phyloP scores from a whole-genome alignment of 164 flowering plant species.

The Vitis rotundifolia region DNA sequence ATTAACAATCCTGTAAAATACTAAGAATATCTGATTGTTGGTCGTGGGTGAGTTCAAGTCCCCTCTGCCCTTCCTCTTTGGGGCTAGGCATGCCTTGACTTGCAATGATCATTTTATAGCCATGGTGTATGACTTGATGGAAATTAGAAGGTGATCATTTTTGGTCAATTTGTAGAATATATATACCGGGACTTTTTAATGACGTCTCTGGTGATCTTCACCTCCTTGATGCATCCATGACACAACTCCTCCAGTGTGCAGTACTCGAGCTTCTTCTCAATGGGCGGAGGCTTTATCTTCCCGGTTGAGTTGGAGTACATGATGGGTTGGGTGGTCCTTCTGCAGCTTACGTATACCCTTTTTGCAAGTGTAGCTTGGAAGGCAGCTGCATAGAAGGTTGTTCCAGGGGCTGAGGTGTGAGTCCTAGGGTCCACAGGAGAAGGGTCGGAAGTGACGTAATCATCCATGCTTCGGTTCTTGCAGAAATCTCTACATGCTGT shows the following conservation, averaged over 20 bases:
- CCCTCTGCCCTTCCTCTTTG: slow-evolving; percentile 17
- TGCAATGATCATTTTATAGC: slow-evolving; percentile 22
- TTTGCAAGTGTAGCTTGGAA: too few relatives aligned
- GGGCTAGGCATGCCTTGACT: slow-evolving; percentile 31
- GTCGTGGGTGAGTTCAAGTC: background rate
- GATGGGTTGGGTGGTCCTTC: slow-evolving; percentile 10
- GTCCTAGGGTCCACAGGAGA: too few relatives aligned
- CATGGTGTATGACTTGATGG: slow-evolving; percentile 14
- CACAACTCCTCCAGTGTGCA: slow-evolving; percentile 34
- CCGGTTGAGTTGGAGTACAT: slow-evolving; percentile 18
- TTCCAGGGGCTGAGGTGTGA: too few relatives aligned
- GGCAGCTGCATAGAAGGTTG: too few relatives aligned
- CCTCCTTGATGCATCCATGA: slow-evolving; percentile 31
- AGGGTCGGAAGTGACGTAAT: too few relatives aligned
- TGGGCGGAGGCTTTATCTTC: slow-evolving; percentile 15
- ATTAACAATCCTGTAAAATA: too few relatives aligned
- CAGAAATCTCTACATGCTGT: too few relatives aligned
- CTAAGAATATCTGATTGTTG: too few relatives aligned
- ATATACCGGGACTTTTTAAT: slow-evolving; percentile 18
- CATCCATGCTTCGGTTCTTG: too few relatives aligned
- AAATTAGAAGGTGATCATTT: background rate
- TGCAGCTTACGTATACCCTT: slow-evolving; percentile 1
- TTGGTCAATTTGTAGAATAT: too few relatives aligned
- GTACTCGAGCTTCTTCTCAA: slow-evolving; percentile 20
- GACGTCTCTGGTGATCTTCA: slow-evolving; percentile 27